A percentile compares a stretch with the other conserved stretches of the same genome.
Evolutionary conservation across 495 filamentous ascomycete genomes (phyloP).

Genomic region (Penicillium subrubescens): DNA sequence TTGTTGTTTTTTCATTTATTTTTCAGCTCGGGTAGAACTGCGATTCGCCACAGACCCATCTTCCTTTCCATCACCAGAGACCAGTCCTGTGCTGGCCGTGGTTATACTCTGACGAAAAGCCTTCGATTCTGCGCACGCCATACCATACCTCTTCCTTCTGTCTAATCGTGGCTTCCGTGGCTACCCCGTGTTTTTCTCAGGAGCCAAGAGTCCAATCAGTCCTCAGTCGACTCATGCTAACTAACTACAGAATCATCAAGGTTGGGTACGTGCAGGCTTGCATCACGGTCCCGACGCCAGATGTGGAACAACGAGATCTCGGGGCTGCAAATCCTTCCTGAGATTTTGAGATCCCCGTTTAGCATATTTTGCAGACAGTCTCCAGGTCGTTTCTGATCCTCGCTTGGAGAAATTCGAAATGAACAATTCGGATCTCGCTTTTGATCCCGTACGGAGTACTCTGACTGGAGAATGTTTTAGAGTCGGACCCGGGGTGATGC

Average conservation of each 20-base stretch:
- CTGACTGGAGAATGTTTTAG: neutral
- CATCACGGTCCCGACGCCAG: neutral
- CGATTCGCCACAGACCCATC: constrained; percentile 26
- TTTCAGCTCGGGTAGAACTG: constrained; percentile 23
- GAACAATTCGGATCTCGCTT: neutral
- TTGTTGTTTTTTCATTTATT: constrained; percentile 9
- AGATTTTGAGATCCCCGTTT: neutral
- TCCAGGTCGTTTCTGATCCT: neutral
- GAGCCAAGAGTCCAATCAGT: neutral
- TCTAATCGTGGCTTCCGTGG: neutral
- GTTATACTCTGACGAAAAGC: constrained; percentile 10
- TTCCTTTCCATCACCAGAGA: neutral
- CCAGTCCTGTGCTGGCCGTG: constrained; percentile 22
- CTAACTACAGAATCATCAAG: neutral
- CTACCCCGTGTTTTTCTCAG: constrained; percentile 7
- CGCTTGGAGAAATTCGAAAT: neutral
- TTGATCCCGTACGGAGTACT: neutral
- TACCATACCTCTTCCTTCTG: neutral
- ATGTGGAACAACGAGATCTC: constrained; percentile 1
- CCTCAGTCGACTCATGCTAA: neutral
- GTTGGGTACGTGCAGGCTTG: neutral
- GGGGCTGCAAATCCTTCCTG: neutral
- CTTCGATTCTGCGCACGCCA: constrained; percentile 16
- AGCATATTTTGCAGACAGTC: neutral
- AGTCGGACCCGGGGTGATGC: constrained; percentile 13